Conservation (phyloP, 306 rosid genomes). For the Rosa multiflora region DNA sequence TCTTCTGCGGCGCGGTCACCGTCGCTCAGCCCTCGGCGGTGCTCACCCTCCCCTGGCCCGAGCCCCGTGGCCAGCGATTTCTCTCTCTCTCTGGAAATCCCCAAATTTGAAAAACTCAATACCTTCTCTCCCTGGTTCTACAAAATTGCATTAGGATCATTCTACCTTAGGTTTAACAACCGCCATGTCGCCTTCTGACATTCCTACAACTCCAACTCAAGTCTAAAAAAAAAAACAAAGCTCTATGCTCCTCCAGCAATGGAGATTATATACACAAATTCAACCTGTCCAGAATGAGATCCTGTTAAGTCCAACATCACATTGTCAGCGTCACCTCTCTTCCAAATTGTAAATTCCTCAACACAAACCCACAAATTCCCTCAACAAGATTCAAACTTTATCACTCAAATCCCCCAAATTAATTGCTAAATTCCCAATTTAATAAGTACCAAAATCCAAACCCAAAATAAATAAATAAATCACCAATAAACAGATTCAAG, state of each 20-base stretch:
- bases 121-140: too few relatives aligned
- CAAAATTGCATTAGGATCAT: background rate
- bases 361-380: background rate
- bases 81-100: too few relatives aligned
- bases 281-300: constrained; percentile 5
- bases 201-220: background rate
- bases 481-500: background rate
- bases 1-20: too few relatives aligned
- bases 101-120: too few relatives aligned
- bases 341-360: background rate
- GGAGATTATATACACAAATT: background rate
- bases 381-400: background rate
- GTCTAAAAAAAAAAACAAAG: background rate
- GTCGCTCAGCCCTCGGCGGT: too few relatives aligned
- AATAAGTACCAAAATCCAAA: background rate
- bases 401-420: background rate
- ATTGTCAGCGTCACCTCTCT: background rate
- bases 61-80: too few relatives aligned
- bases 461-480: background rate
- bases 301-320: constrained; percentile 15
- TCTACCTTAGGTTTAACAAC: constrained; percentile 22
- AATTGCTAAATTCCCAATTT: background rate
- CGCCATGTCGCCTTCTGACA: constrained; percentile 15
- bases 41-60: too few relatives aligned
- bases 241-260: background rate